Evolutionary conservation across 2,329 filamentous ascomycete species (phyloP).

Genomic region (Emmonsia crescens): DNA sequence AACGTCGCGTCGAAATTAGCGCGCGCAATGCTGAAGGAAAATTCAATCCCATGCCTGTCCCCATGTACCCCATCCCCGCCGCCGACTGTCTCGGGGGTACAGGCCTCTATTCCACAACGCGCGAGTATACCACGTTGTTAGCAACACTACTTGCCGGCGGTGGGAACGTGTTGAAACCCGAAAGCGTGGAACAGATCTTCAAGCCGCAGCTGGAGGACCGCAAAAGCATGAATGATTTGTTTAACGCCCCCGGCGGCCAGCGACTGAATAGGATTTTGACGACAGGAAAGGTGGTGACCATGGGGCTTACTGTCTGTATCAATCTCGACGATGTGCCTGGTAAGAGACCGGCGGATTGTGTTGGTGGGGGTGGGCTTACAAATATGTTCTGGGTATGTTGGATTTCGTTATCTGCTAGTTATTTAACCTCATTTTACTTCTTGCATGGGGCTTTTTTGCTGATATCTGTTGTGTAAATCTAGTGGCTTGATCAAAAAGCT

Average conservation of each 20-base stretch:
- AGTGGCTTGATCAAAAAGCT: constrained; percentile 6
- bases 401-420: background rate
- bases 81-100: constrained; percentile 15
- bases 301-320: constrained; percentile 5
- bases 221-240: background rate
- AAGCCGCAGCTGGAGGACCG: constrained; percentile 2
- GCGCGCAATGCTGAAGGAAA: background rate
- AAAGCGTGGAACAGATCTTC: constrained; percentile 3
- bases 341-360: background rate
- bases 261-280: constrained; percentile 1
- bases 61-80: background rate
- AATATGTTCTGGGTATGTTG: constrained; percentile 9
- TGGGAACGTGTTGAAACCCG: background rate
- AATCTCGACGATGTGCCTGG: constrained; percentile 4
- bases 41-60: background rate
- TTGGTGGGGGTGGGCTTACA: constrained; percentile 3
- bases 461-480: background rate
- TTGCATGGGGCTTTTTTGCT: background rate
- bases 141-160: constrained; percentile 11
- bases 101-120: constrained; percentile 15
- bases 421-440: background rate
- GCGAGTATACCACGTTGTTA: constrained; percentile 15
- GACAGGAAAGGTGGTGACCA: background rate
- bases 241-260: background rate
- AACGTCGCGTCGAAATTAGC: background rate